phyloP scores from a whole-genome alignment of 1,139 yeast species.

The Pichia sorboxylosa region DNA sequence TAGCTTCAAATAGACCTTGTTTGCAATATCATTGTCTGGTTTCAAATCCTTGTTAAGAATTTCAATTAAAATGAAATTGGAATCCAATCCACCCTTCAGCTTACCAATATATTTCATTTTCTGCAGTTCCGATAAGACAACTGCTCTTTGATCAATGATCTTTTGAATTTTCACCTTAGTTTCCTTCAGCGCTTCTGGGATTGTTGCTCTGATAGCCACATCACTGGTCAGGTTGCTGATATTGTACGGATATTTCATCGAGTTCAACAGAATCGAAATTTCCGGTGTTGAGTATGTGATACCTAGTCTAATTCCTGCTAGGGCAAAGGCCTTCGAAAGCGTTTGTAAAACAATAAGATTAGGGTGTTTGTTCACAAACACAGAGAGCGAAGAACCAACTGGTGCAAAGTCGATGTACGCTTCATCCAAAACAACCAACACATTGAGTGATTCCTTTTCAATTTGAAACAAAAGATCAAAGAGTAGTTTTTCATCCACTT shows the following conservation, averaged over 20 bases:
- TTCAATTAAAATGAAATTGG: conserved; percentile 73
- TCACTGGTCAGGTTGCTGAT: conserved; percentile 73
- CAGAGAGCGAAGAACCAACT: conserved; percentile 58
- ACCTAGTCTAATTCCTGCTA: conserved; percentile 90
- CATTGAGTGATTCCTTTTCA: conserved; percentile 45
- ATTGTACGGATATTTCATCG: conserved; percentile 93
- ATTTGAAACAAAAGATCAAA: conserved; percentile 37
- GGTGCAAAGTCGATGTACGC: conserved; percentile 86
- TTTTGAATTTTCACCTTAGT: conserved; percentile 46
- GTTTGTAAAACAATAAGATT: conserved; percentile 87
- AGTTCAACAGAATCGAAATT: conserved; percentile 58
- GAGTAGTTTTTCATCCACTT: conserved; percentile 39
- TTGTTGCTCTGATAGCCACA: conserved; percentile 65
- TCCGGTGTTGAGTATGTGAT: conserved; percentile 54
- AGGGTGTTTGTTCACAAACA: conserved; percentile 70
- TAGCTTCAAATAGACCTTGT: conserved; percentile 48
- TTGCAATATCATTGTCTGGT: conserved; percentile 64
- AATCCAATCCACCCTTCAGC: conserved; percentile 77
- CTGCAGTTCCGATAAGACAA: conserved; percentile 42
- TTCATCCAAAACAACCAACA: conserved; percentile 81
- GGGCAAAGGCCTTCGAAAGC: conserved; percentile 85
- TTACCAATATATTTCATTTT: conserved; percentile 53
- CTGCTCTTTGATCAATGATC: conserved; percentile 44
- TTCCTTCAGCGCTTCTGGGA: conserved; percentile 39
- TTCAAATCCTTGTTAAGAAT: conserved; percentile 47